Evolutionary conservation across 768 basidiomycete species (phyloP), one percentile per base, ranked within the genome.

Genomic region (Antrodiella citrinella): DNA sequence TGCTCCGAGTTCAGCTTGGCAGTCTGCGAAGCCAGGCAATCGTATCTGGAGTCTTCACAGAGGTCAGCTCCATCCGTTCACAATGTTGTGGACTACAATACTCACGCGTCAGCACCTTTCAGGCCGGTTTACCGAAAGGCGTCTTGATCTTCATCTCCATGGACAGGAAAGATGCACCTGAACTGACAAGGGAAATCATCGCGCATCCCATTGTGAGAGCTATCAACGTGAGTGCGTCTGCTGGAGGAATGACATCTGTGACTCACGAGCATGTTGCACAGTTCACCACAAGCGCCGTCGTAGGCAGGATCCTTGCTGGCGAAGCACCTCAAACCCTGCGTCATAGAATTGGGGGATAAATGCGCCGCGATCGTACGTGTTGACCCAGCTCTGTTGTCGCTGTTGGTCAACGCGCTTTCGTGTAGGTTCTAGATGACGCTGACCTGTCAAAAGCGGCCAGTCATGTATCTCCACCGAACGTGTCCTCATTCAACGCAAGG

Each of bases 401-500:
- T n/a, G n/a, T n/a, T n/a, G n/a, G n/a, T n/a, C n/a, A n/a, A n/a
- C n/a, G n/a, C n/a, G n/a, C n/a, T n/a, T n/a, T n/a, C n/a, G n/a
- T 13, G 19, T 19, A 78, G 78, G 72, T 78, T 4, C 62, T 79
- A 4, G 61, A 74, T 22, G 75, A 79, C 48, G 81, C 81, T 0
- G 69, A 82, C 56, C 54, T 82, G 21, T 58, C 67, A 9, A 66
- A 75, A 39, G 81, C 11, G 78, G 79, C 1, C 77, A 80, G 63
- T 67, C 78, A 38, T 81, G 78, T 63, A 78, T 81, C 74, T 77
- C 78, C 1, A 74, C 77, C 7, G 77, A 78, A 56, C 73, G 78
- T 4, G 72, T 80, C 13, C 74, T 81, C 40, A 73, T 73, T 22
- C 75, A 78, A 53, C 62, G 69, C n/a, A 65, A 59, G 5, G 63